Base-by-base conservation (phyloP, 352 stramenopile genomes). In the Globisporangium emineosum region DNA sequence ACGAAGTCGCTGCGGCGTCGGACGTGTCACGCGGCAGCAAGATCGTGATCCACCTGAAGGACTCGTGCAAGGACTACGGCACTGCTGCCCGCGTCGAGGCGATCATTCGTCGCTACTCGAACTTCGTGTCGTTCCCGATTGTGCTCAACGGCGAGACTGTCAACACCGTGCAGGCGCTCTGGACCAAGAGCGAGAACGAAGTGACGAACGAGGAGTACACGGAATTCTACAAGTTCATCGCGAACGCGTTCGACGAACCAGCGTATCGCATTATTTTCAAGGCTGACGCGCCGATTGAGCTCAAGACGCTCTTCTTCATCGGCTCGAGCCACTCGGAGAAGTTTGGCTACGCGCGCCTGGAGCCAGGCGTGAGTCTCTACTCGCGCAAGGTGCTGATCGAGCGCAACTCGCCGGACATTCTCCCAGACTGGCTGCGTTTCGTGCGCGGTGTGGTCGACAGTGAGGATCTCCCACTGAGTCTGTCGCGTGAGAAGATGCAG, bases 41-140 rank as follows among this genome's bases (percentile, higher is more conserved):
- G 70, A 98, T 99, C 65, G 93, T 98, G 42, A 96, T 99, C 57
- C 84, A 99, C 71, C 74, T 99, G 37, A 99, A 99, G 70, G 94
- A 99, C 2, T 93, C 97, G 30, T 96, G 91, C 74, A 97, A 98
- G 73, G 90, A 99, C 66, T 99, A 97, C 64, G 83, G 88, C 30
- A 95, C 89, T 15, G 80, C 91, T 33, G 71, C 96, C 65, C 94
- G 90, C 52, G 88, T 99, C 21, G 87, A 99, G 74, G 89, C 86
- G 35, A 97, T 99, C 71, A 96, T 99, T 61, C 97, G 98, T 62
- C 97, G 98, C 72, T 99, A 99, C 84, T 99, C 94, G 37, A 99
- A 99, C 74, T 99, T 99, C 75, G 97, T 99, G 15, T 96, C 93
- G 57, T 99, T 99, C 79, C 98, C 98, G 27, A 99, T 99, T 65